Conservation (phyloP, 495 filamentous ascomycete species). For the Pseudevernia furfuracea region DNA sequence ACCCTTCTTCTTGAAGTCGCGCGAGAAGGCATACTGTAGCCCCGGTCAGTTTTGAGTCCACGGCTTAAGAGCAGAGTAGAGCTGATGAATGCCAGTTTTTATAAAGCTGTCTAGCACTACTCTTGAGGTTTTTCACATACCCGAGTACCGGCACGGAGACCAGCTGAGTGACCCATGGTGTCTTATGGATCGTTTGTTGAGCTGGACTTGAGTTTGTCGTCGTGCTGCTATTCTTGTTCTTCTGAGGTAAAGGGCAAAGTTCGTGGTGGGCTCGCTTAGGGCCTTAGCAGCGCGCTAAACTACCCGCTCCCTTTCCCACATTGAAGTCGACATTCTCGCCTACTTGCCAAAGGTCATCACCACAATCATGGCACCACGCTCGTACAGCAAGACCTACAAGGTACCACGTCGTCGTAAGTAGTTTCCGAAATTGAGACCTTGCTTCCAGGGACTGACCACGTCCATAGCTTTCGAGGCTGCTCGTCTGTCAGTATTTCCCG, state of each 20-base stretch:
- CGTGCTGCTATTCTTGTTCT: background rate
- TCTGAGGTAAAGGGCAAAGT: background rate
- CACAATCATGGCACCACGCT: conserved; percentile 53
- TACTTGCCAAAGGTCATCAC: conserved; percentile 32
- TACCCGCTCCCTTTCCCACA: background rate
- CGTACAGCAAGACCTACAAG: conserved; percentile 99
- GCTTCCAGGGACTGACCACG: conserved; percentile 28
- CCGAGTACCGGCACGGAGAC: conserved; percentile 91
- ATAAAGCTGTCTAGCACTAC: background rate
- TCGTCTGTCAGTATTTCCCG: conserved; percentile 89
- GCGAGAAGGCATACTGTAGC: conserved; percentile 77
- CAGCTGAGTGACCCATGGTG: conserved; percentile 92
- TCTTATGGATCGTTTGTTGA: conserved; percentile 35
- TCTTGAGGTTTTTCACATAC: conserved; percentile 38
- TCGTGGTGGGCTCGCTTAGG: conserved; percentile 5
- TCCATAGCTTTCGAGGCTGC: conserved; percentile 85
- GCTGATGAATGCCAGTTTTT: background rate
- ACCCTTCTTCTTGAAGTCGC: conserved; percentile 88
- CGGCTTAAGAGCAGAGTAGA: background rate
- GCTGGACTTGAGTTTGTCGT: conserved; percentile 1
- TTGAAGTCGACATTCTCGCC: background rate
- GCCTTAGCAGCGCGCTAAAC: background rate
- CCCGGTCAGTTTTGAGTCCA: conserved; percentile 29
- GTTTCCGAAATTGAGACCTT: background rate
- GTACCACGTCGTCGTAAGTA: conserved; percentile 65